Conservation (phyloP, 768 basidiomycete genomes). For the Pisolithus tinctorius region DNA sequence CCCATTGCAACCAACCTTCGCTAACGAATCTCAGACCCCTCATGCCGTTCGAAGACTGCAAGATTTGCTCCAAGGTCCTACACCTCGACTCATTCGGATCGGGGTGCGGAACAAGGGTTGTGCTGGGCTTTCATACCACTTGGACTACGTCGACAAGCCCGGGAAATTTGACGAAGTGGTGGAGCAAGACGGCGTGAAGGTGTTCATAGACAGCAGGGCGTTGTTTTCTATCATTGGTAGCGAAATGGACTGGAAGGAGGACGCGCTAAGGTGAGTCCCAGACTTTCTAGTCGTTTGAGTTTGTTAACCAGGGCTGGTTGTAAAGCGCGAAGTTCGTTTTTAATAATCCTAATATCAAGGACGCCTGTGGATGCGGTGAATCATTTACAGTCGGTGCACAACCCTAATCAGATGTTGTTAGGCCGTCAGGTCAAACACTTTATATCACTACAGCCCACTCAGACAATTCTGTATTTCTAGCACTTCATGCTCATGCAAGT, state of each 20-base stretch:
- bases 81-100: conserved; percentile 88
- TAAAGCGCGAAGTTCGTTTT: conserved; percentile 73
- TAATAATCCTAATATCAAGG: conserved; percentile 90
- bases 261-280: conserved; percentile 66
- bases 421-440: no score
- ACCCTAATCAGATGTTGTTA: no score
- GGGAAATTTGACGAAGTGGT: conserved; percentile 95
- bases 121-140: conserved; percentile 77
- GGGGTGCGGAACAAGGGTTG: conserved; percentile 98
- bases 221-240: conserved; percentile 97
- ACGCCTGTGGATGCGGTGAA: conserved; percentile 93
- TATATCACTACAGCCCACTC: conserved; percentile 1
- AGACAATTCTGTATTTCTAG: conserved; percentile 23
- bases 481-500: conserved; percentile 10
- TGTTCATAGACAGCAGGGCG: conserved; percentile 94
- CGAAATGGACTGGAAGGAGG: conserved; percentile 99
- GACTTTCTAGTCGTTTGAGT: background rate
- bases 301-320: conserved; percentile 1
- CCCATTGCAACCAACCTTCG: background rate
- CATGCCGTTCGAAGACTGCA: conserved; percentile 67
- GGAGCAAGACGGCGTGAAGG: conserved; percentile 88
- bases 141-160: conserved; percentile 90
- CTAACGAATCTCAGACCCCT: conserved; percentile 53
- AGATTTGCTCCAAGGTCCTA: conserved; percentile 70
- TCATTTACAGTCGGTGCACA: conserved; percentile 58